A percentile compares a stretch with the other conserved stretches of the same genome.
Evolutionary conservation across 1,139 yeast species (phyloP).

Genomic region (Zygoascus hellenicus): DNA sequence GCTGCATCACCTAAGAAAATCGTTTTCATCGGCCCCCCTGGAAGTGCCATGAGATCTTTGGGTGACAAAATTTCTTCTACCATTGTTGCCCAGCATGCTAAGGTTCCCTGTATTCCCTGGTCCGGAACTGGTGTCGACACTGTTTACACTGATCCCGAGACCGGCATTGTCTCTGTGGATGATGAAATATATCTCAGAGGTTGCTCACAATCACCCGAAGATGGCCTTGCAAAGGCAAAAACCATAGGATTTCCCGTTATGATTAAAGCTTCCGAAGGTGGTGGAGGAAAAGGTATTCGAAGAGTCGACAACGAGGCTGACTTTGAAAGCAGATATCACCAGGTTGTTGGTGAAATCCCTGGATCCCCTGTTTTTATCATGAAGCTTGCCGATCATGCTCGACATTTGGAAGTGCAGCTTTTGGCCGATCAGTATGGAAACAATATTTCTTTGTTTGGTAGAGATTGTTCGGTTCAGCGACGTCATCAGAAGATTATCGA

Average conservation of each 20-base stretch:
- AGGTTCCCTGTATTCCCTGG: slow-evolving; percentile 99
- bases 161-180: slow-evolving; percentile 82
- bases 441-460: slow-evolving; percentile 85
- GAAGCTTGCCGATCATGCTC: slow-evolving; percentile 91
- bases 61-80: slow-evolving; percentile 98
- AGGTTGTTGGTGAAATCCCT: slow-evolving; percentile 91
- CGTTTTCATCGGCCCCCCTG: slow-evolving; percentile 96
- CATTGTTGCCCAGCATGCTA: slow-evolving; percentile 96
- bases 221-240: slow-evolving; percentile 78
- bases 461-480: slow-evolving; percentile 97
- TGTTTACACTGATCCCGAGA: slow-evolving; percentile 58
- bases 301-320: slow-evolving; percentile 76
- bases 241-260: slow-evolving; percentile 92
- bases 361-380: slow-evolving; percentile 94
- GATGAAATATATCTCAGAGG: slow-evolving; percentile 81
- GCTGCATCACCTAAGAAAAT: slow-evolving; percentile 87
- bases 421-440: slow-evolving; percentile 95
- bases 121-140: slow-evolving; percentile 94
- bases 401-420: slow-evolving; percentile 92
- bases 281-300: slow-evolving; percentile 98
- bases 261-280: slow-evolving; percentile 98
- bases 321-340: slow-evolving; percentile 65
- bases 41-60: slow-evolving; percentile 97
- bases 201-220: slow-evolving; percentile 79
- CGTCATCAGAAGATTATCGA: slow-evolving; percentile 95